These are phyloP conservation scores for Trichomonas gallinae DNA, from an alignment of 208 protist genomes.

Conservation along the genomic window DNA sequence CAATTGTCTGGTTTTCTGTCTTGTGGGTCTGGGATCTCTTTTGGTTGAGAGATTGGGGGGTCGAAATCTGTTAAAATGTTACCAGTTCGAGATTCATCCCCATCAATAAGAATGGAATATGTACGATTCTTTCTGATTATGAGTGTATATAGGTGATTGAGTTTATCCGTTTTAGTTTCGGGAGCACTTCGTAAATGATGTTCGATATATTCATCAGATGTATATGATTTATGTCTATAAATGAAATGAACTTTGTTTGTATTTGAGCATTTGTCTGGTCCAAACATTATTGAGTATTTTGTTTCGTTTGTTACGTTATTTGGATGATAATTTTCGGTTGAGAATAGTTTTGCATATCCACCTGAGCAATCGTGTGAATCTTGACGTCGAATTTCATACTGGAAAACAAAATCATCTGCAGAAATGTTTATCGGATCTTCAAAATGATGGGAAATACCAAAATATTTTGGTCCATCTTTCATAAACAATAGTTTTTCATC, in stretches of 20 bases:
- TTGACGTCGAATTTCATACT: constrained; percentile 37
- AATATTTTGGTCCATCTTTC: background rate
- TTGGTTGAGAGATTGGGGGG: background rate
- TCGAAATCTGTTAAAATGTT: constrained; percentile 17
- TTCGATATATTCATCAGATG: constrained; percentile 16
- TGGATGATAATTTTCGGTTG: background rate
- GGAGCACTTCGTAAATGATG: background rate
- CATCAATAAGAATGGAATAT: constrained; percentile 40
- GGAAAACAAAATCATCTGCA: constrained; percentile 15
- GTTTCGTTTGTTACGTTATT: constrained; percentile 25
- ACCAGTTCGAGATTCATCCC: background rate
- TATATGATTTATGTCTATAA: background rate
- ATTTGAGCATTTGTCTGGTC: constrained; percentile 42
- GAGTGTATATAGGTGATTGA: constrained; percentile 38
- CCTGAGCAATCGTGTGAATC: constrained; percentile 35
- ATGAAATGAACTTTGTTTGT: constrained; percentile 41
- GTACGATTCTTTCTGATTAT: constrained; percentile 27
- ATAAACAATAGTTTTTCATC: constrained; percentile 3
- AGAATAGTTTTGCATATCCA: constrained; percentile 24
- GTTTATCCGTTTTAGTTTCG: background rate
- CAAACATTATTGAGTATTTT: constrained; percentile 46
- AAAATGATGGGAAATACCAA: constrained; percentile 15
- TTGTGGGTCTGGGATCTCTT: constrained; percentile 30
- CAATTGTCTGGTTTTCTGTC: constrained; percentile 39
- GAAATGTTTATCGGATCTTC: background rate